Evolutionary conservation across 2,329 filamentous ascomycete species (phyloP), one percentile per base, ranked within the genome.

Genomic region (Fusarium pininemorale): DNA sequence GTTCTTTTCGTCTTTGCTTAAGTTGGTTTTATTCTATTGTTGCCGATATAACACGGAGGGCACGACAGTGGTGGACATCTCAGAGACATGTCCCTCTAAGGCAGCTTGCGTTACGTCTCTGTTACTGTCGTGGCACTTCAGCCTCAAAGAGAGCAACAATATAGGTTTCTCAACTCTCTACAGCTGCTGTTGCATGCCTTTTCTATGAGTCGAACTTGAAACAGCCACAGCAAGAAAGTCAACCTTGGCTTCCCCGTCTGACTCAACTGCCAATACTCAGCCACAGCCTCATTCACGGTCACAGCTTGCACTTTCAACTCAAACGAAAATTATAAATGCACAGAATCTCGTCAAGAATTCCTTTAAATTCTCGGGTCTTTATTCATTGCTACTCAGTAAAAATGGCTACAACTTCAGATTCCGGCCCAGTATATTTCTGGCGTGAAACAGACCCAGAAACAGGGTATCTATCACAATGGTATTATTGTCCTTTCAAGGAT

Each of bases 381-480:
- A 22, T 30, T 24, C 14, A 30, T 32, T 6, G 4, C n/a, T 13
- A 6, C 18, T 47, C 44, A 18, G 20, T 15, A 8, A 64, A 54
- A 32, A 76, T 75, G 73, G 35, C 65, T 30, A 41, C 60, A 54
- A 20, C 44, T 41, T 37, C 68, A 14, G 28, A 70, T 20, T 39
- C 77, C 12, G 59, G 63, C 15, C 77, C 74, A 7, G 45, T 86
- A n/a, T 88, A 83, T 79, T 88, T 88, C 76, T 88, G 84, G 85
- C 81, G 82, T 32, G 85, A 86, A 51, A 83, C 83, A 20, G 84
- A 89, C 64, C 73, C 81, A 2, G 78, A 81, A 6, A 82, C 86
- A 38, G 89, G 89, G 45, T 91, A 86, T 80, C 84, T 92, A n/a
- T 90, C 87, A 1, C 90, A 93, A 81, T 92, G 90, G 90, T 90